Percentiles rank a stretch among this genome's conserved stretches.
These are phyloP conservation scores for Elongisporangium undulatum DNA, from an alignment of 352 stramenopile genomes.

Conservation along the genomic window DNA sequence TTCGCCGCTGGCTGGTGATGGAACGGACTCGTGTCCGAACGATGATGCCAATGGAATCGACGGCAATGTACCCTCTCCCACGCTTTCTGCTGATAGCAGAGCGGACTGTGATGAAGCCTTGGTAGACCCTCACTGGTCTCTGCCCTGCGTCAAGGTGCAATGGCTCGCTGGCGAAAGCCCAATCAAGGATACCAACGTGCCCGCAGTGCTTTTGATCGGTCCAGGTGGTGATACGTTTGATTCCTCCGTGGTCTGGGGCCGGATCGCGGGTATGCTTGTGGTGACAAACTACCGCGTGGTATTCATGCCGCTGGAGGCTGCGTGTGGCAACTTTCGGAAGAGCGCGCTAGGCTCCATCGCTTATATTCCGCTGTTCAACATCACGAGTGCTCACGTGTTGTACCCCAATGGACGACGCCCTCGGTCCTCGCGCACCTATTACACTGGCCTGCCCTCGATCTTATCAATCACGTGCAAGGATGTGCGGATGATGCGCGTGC, in stretches of 20 bases:
- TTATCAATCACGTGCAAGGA: slow-evolving; percentile 79
- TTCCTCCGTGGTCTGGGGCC: slow-evolving; percentile 49
- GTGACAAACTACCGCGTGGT: slow-evolving; percentile 81
- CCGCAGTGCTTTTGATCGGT: slow-evolving; percentile 57
- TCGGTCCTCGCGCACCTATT: slow-evolving; percentile 47
- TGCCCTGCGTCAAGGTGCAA: slow-evolving; percentile 4
- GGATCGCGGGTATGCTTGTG: slow-evolving; percentile 52
- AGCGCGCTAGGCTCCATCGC: slow-evolving; percentile 34
- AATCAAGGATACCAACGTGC: slow-evolving; percentile 36
- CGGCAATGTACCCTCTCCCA: not conserved
- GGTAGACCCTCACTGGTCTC: not conserved
- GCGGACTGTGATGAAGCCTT: not conserved
- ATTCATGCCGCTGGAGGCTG: slow-evolving; percentile 58
- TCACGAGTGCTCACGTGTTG: slow-evolving; percentile 54
- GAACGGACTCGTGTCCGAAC: not conserved
- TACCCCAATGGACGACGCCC: slow-evolving; percentile 52
- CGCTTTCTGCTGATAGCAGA: not conserved
- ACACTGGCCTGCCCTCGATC: slow-evolving; percentile 43
- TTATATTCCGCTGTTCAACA: slow-evolving; percentile 75
- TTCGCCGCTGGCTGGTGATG: not conserved
- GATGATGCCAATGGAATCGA: not conserved
- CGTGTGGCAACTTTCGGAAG: slow-evolving; percentile 30
- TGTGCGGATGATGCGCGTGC: slow-evolving; percentile 61
- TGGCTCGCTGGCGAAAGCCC: slow-evolving; percentile 33
- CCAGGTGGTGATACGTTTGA: slow-evolving; percentile 56